Evolutionary conservation across 176 grass and related monocot species (phyloP).

Genomic region (Cocos nucifera): DNA sequence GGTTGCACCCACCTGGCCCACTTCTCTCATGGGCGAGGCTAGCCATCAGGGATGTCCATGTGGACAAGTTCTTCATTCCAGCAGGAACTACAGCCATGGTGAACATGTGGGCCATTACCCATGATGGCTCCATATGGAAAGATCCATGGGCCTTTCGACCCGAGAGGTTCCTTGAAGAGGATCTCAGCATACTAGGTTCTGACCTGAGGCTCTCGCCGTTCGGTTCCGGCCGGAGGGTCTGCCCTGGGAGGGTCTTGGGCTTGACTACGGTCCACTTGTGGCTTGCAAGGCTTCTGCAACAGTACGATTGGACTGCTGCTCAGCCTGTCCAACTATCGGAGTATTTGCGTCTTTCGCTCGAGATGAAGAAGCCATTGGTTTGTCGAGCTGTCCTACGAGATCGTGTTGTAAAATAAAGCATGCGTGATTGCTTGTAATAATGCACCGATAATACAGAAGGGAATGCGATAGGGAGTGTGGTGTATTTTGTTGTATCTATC

Average conservation of each 20-base stretch:
- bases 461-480: no score
- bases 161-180: slow-evolving; percentile 10
- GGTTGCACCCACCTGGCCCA: slow-evolving; percentile 28
- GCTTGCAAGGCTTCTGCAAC: slow-evolving; percentile 12
- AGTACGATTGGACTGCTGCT: neutral
- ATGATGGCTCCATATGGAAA: slow-evolving; percentile 28
- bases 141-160: slow-evolving; percentile 32
- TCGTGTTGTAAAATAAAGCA: neutral
- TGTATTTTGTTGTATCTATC: no score
- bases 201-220: slow-evolving; percentile 29
- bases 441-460: no score
- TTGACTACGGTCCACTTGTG: slow-evolving; percentile 11
- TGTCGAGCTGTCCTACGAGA: slow-evolving; percentile 4
- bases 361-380: slow-evolving; percentile 36
- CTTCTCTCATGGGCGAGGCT: slow-evolving; percentile 42
- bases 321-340: slow-evolving; percentile 13
- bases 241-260: slow-evolving; percentile 26
- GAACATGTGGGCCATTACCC: slow-evolving; percentile 46
- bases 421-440: no score
- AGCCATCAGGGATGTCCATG: neutral
- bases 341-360: slow-evolving; percentile 24
- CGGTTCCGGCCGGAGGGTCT: slow-evolving; percentile 23
- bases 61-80: slow-evolving; percentile 22
- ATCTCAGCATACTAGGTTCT: slow-evolving; percentile 4
- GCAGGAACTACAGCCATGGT: slow-evolving; percentile 33